Percentiles rank a stretch among this genome's conserved stretches.
phyloP scores from a whole-genome alignment of 108 stramenopile genomes.

The Cyclotella choctawhatcheeana region DNA sequence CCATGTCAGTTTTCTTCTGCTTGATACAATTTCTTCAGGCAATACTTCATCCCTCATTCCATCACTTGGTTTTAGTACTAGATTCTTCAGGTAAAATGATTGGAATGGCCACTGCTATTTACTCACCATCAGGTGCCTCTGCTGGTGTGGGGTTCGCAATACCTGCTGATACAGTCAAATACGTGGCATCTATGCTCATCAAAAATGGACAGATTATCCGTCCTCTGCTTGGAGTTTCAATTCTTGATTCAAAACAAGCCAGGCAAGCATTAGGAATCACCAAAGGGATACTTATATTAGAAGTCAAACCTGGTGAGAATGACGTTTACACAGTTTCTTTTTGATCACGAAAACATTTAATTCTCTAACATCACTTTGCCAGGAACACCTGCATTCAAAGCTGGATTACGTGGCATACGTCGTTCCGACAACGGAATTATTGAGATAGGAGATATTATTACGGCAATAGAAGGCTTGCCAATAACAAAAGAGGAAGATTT shows the following conservation, averaged over 20 bases:
- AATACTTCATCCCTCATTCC: too few relatives aligned
- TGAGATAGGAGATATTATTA: constrained; percentile 94
- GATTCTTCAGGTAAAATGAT: constrained; percentile 72
- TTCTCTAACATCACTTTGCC: too few relatives aligned
- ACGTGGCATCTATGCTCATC: constrained; percentile 61
- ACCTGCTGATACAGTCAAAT: constrained; percentile 55
- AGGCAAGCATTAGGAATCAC: constrained; percentile 85
- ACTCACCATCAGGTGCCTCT: constrained; percentile 81
- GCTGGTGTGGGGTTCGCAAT: constrained; percentile 97
- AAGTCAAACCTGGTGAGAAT: constrained; percentile 84
- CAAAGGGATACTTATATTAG: constrained; percentile 90
- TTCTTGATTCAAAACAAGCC: constrained; percentile 88
- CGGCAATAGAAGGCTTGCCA: constrained; percentile 68
- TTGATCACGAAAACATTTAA: too few relatives aligned
- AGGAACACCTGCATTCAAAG: constrained; percentile 69
- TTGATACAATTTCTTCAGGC: too few relatives aligned
- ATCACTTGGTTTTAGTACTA: too few relatives aligned
- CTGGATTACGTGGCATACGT: constrained; percentile 75
- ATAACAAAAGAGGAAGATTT: constrained; percentile 91
- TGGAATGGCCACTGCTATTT: constrained; percentile 97
- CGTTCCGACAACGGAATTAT: constrained; percentile 77
- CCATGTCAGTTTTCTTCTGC: background rate
- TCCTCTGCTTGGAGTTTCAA: constrained; percentile 88
- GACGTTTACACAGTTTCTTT: too few relatives aligned
- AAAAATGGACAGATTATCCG: constrained; percentile 85